Evolutionary conservation across 768 basidiomycete genomes (phyloP).

Genomic region (Auricularia sp.): DNA sequence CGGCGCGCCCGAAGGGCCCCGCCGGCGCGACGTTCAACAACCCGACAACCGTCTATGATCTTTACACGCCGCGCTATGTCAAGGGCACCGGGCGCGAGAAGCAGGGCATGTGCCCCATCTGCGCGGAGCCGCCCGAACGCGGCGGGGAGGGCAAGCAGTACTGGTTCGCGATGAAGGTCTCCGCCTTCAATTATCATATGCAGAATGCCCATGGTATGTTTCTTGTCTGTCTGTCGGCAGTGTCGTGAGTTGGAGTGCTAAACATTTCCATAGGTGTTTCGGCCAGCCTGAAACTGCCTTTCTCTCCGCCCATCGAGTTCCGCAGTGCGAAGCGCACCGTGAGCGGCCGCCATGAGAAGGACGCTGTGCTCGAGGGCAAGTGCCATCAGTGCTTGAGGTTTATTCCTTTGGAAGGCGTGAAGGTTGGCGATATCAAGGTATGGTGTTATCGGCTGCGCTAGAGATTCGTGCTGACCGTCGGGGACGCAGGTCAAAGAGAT

Average conservation of each 20-base stretch:
- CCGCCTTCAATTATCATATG: conserved; percentile 80
- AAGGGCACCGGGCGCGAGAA: conserved; percentile 58
- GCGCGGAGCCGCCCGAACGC: conserved; percentile 46
- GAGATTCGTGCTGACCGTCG: no score
- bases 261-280: conserved; percentile 47
- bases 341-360: conserved; percentile 47
- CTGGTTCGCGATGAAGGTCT: conserved; percentile 74
- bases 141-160: conserved; percentile 54
- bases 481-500: conserved; percentile 53
- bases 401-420: conserved; percentile 63
- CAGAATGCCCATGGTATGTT: conserved; percentile 64
- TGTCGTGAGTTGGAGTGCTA: conserved; percentile 4
- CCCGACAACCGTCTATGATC: conserved; percentile 49
- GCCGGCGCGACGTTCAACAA: conserved; percentile 41
- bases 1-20: background rate
- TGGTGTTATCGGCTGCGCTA: no score
- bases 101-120: conserved; percentile 70
- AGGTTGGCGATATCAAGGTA: conserved; percentile 65
- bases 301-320: conserved; percentile 65
- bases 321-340: conserved; percentile 36
- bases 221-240: background rate
- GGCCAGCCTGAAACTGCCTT: conserved; percentile 54
- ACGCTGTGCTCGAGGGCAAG: conserved; percentile 51
- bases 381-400: conserved; percentile 72
- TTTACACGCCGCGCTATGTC: conserved; percentile 73